Conservation (phyloP, 2,329 filamentous ascomycete species). For the Colletotrichum musae region DNA sequence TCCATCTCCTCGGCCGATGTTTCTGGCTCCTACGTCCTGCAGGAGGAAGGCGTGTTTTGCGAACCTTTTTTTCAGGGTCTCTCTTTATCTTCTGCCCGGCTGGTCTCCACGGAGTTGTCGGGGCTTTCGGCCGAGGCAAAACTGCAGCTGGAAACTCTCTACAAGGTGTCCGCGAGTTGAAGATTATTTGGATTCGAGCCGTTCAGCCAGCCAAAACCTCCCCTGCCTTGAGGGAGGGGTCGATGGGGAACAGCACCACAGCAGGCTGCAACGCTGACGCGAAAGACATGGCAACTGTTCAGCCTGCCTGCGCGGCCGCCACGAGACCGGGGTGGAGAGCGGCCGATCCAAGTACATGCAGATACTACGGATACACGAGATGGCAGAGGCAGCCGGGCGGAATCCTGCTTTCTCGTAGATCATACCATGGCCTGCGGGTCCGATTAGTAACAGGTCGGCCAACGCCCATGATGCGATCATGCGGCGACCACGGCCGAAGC, state of each 20-base stretch:
- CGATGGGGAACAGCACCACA: conserved; percentile 6
- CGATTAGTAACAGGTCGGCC: conserved; percentile 13
- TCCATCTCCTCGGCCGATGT: conserved; percentile 29
- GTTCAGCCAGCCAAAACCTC: neutral
- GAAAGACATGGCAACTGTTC: neutral
- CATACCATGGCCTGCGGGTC: neutral
- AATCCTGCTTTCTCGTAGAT: conserved; percentile 3
- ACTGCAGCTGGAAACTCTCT: neutral
- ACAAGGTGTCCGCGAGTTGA: too few species aligned
- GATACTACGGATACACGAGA: neutral
- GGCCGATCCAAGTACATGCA: conserved; percentile 17
- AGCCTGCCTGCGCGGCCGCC: neutral
- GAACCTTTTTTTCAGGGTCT: conserved; percentile 34
- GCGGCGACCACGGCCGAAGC: neutral
- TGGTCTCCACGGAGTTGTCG: neutral
- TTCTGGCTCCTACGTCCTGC: conserved; percentile 8
- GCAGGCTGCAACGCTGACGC: conserved; percentile 11
- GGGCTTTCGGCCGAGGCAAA: conserved; percentile 18
- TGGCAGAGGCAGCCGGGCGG: conserved; percentile 4
- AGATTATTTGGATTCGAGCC: too few species aligned
- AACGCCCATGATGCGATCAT: neutral
- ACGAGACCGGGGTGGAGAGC: conserved; percentile 2
- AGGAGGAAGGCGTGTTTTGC: neutral
- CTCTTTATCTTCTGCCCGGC: neutral
- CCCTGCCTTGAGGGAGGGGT: neutral